phyloP scores from a whole-genome alignment of 345 rosid genomes.

The Pugionium cornutum region DNA sequence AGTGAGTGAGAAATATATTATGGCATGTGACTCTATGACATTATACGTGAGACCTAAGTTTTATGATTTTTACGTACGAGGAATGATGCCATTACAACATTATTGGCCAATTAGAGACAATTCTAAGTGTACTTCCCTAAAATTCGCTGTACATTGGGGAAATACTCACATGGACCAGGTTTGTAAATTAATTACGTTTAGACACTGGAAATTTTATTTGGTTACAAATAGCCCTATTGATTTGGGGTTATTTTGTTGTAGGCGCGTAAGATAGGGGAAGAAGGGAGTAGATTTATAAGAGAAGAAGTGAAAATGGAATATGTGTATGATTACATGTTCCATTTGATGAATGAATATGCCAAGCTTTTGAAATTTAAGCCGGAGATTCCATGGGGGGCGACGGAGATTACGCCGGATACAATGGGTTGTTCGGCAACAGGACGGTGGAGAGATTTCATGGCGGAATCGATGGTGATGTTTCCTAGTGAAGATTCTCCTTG shows the following conservation, averaged over 20 bases:
- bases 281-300: conserved; percentile 51
- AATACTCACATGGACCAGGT: conserved; percentile 44
- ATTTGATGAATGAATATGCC: conserved; percentile 60
- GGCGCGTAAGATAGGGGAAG: conserved; percentile 66
- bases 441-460: conserved; percentile 52
- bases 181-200: neutral
- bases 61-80: conserved; percentile 65
- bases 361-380: conserved; percentile 73
- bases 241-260: conserved; percentile 19
- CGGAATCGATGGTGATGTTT: conserved; percentile 55
- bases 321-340: conserved; percentile 77
- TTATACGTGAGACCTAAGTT: conserved; percentile 49
- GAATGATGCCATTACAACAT: conserved; percentile 67
- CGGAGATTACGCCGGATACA: conserved; percentile 53
- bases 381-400: conserved; percentile 46
- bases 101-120: conserved; percentile 72
- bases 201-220: neutral
- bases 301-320: conserved; percentile 59
- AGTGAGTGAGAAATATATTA: conserved; percentile 73
- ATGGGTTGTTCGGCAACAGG: conserved; percentile 50
- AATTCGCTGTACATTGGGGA: conserved; percentile 82
- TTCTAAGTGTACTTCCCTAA: conserved; percentile 56
- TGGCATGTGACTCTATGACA: conserved; percentile 72
- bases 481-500: conserved; percentile 58
- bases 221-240: neutral